phyloP scores from a whole-genome alignment of 768 basidiomycete genomes.

The Xerocomellus chrysenteron region DNA sequence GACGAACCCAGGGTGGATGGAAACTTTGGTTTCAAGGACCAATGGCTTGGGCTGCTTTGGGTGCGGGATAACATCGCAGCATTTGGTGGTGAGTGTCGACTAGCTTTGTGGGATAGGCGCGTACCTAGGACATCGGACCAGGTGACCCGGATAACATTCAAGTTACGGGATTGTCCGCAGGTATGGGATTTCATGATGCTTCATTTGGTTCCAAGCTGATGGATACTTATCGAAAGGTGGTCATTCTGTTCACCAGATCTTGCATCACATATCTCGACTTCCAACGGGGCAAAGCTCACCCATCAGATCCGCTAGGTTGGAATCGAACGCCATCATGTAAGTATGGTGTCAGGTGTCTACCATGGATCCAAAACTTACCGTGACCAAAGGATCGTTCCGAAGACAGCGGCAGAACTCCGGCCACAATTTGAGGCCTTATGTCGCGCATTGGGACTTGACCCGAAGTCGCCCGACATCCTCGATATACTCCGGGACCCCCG shows the following conservation, averaged over 20 bases:
- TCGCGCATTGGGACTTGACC: conserved; percentile 52
- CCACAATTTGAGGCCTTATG: conserved; percentile 67
- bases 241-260: conserved; percentile 71
- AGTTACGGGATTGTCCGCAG: conserved; percentile 68
- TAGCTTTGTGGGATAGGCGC: neutral
- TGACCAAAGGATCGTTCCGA: conserved; percentile 47
- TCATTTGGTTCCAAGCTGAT: neutral
- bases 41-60: conserved; percentile 74
- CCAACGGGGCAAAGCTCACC: conserved; percentile 56
- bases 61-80: conserved; percentile 60
- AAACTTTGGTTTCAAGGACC: conserved; percentile 83
- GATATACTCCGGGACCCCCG: conserved; percentile 46
- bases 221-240: conserved; percentile 42
- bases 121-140: conserved; percentile 20
- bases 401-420: conserved; percentile 55
- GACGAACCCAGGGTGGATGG: conserved; percentile 59
- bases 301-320: conserved; percentile 62
- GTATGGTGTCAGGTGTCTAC: conserved; percentile 16
- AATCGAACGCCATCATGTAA: conserved; percentile 74
- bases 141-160: conserved; percentile 62
- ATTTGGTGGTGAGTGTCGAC: conserved; percentile 56
- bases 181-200: conserved; percentile 20
- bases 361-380: neutral
- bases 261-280: conserved; percentile 66
- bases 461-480: conserved; percentile 47